phyloP scores from a whole-genome alignment of 306 rosid species.

The Sicyos baderoa region DNA sequence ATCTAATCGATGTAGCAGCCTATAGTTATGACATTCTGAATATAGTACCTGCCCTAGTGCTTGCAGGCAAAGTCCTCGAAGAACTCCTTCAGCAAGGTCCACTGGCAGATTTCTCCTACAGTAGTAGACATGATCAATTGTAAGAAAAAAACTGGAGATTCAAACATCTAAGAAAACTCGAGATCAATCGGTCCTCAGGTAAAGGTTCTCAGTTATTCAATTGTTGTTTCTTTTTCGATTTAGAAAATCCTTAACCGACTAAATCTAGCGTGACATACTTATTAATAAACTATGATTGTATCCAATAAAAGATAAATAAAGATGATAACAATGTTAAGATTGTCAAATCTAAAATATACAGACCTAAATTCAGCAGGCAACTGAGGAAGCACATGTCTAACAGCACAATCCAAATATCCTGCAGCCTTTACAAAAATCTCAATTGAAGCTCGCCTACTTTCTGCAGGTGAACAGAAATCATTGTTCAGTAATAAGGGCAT shows the following conservation, averaged over 20 bases:
- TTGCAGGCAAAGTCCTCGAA: slow-evolving; percentile 85
- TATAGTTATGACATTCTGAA: not conserved
- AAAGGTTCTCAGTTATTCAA: not conserved
- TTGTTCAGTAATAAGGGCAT: not conserved
- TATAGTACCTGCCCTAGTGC: slow-evolving; percentile 80
- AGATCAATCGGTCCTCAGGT: not conserved
- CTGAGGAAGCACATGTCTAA: slow-evolving; percentile 81
- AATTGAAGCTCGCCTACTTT: slow-evolving; percentile 72
- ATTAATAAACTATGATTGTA: not conserved
- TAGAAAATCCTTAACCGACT: not conserved
- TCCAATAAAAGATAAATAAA: not conserved
- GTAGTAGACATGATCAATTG: slow-evolving; percentile 24
- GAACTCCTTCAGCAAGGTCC: slow-evolving; percentile 89
- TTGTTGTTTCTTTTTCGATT: too few species aligned
- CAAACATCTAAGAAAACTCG: not conserved
- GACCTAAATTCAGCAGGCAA: slow-evolving; percentile 76
- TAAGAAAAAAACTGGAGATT: slow-evolving; percentile 17
- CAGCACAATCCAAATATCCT: slow-evolving; percentile 93
- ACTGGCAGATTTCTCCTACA: slow-evolving; percentile 87
- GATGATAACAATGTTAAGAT: not conserved
- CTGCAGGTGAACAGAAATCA: slow-evolving; percentile 41
- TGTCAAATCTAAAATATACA: too few species aligned
- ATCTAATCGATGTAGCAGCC: not conserved
- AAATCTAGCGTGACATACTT: not conserved
- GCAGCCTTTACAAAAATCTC: slow-evolving; percentile 88